Evolutionary conservation across 108 stramenopile species (phyloP).

Genomic region (Fragilaria radians): DNA sequence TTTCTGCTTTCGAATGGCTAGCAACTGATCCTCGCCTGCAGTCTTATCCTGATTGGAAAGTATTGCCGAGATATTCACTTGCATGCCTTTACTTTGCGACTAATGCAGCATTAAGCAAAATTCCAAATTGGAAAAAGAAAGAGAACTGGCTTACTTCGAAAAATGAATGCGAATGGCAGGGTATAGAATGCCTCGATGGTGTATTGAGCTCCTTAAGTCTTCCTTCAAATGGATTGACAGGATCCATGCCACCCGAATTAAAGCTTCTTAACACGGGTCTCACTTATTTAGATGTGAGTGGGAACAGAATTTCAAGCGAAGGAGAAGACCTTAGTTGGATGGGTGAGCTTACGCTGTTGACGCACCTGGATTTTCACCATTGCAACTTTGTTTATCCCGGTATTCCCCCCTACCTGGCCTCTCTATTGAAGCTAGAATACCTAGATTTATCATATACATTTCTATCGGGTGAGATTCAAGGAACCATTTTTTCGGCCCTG

Average conservation of each 20-base stretch:
- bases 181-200: conserved; percentile 25
- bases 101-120: not conserved
- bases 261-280: conserved; percentile 10
- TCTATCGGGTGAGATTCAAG: not conserved
- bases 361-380: not conserved
- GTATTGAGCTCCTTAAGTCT: conserved; percentile 11
- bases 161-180: conserved; percentile 49
- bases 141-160: conserved; percentile 19
- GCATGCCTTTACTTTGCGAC: conserved; percentile 3
- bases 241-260: conserved; percentile 41
- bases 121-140: not conserved
- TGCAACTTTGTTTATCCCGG: not conserved
- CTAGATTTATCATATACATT: conserved; percentile 3
- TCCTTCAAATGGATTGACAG: conserved; percentile 31
- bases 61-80: not conserved
- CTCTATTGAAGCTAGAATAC: not conserved
- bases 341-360: not conserved
- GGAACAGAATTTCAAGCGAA: not conserved
- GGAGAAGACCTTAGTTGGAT: not conserved
- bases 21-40: too few relatives aligned
- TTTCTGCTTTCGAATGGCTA: too few relatives aligned
- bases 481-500: not conserved
- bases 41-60: too few relatives aligned
- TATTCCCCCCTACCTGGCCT: not conserved
- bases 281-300: not conserved